These are phyloP conservation scores for Colletotrichum sp. DNA, from an alignment of 2,329 filamentous ascomycete genomes.

Conservation along the genomic window DNA sequence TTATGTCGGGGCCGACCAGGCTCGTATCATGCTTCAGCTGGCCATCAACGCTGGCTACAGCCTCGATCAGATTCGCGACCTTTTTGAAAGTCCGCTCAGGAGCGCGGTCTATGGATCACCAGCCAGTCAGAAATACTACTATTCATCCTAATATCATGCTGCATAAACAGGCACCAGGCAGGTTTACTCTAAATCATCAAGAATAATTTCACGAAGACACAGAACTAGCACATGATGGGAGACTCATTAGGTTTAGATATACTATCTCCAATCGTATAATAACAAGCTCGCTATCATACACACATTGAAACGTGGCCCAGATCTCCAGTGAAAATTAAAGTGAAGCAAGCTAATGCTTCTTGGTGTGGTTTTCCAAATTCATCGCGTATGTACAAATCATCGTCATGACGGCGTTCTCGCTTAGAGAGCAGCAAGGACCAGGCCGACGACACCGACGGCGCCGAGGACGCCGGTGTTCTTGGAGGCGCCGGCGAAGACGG, in stretches of 20 bases:
- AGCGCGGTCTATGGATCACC: background rate
- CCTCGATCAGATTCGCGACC: constrained; percentile 30
- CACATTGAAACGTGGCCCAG: background rate
- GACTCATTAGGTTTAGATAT: background rate
- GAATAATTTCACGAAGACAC: background rate
- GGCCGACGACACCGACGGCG: background rate
- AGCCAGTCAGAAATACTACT: background rate
- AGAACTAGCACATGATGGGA: background rate
- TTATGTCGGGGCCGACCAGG: constrained; percentile 33
- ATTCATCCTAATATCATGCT: background rate
- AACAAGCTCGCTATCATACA: constrained; percentile 9
- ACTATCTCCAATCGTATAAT: constrained; percentile 5
- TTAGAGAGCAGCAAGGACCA: constrained; percentile 6
- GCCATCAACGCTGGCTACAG: constrained; percentile 31
- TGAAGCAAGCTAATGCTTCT: background rate
- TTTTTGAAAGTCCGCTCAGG: constrained; percentile 34
- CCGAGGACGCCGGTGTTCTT: constrained; percentile 6
- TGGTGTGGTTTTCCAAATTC: background rate
- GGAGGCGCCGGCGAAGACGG: constrained; percentile 10
- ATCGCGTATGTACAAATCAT: background rate
- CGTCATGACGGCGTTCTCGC: background rate
- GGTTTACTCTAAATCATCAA: background rate
- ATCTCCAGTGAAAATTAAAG: background rate
- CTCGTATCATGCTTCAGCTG: constrained; percentile 35
- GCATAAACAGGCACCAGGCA: too few relatives aligned